Conservation (phyloP, 306 rosid genomes). For the Prinsepia uniflora region DNA sequence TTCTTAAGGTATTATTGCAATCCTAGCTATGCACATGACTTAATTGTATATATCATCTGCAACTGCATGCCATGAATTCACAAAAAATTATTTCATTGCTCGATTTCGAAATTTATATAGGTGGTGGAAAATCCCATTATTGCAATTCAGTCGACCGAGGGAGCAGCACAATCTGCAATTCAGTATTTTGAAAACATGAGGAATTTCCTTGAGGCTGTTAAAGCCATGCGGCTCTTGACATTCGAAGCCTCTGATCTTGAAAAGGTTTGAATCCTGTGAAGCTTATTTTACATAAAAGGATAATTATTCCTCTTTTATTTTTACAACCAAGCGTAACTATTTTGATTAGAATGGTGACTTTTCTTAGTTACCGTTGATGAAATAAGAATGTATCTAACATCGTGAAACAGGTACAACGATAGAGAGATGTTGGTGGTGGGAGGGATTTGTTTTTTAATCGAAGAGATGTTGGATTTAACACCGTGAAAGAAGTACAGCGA, state of each 20-base stretch:
- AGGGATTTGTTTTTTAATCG: too few relatives aligned
- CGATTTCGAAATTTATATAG: conserved; percentile 26
- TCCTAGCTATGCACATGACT: too few relatives aligned
- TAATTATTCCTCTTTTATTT: background rate
- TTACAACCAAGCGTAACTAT: too few relatives aligned
- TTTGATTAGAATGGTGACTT: too few relatives aligned
- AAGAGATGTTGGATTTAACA: too few relatives aligned
- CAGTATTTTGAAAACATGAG: conserved; percentile 96
- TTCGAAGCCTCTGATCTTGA: conserved; percentile 95
- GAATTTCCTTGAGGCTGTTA: conserved; percentile 87
- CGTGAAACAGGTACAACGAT: too few relatives aligned
- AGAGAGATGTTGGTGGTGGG: background rate
- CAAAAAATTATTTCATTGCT: background rate
- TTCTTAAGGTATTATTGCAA: conserved; percentile 48
- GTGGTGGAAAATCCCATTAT: conserved; percentile 76
- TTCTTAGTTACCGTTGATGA: too few relatives aligned
- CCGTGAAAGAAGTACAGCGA: too few relatives aligned
- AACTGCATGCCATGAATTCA: background rate
- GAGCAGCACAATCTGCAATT: conserved; percentile 90
- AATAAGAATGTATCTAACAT: too few relatives aligned
- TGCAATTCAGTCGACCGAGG: conserved; percentile 65
- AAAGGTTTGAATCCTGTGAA: conserved; percentile 43
- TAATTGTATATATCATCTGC: too few relatives aligned
- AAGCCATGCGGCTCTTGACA: conserved; percentile 77
- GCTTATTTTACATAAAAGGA: too few relatives aligned